phyloP scores from a whole-genome alignment of 2,329 filamentous ascomycete genomes.

The Stemphylium vesicarium region DNA sequence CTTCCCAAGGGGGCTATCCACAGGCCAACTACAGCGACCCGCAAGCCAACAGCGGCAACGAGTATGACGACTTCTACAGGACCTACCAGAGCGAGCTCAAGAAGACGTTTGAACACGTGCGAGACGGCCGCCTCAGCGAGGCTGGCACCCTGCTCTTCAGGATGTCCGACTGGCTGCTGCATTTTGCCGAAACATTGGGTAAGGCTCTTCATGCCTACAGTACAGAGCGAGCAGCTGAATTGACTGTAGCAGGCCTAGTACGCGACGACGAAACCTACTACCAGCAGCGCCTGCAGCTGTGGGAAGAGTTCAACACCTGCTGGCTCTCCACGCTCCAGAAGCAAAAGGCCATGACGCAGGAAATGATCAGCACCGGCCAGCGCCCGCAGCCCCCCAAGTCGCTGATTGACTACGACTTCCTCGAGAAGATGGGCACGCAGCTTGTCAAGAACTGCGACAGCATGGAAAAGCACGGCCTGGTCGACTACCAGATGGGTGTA shows the following conservation, averaged over 20 bases:
- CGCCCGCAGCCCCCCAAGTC: constrained; percentile 65
- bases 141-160: constrained; percentile 65
- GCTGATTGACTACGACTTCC: constrained; percentile 69
- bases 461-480: constrained; percentile 88
- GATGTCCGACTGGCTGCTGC: constrained; percentile 70
- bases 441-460: constrained; percentile 82
- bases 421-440: constrained; percentile 83
- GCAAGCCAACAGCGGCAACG: constrained; percentile 51
- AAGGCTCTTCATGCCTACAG: constrained; percentile 47
- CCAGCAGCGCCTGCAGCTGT: constrained; percentile 78
- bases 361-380: constrained; percentile 64
- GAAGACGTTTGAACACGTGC: constrained; percentile 74
- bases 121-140: constrained; percentile 65
- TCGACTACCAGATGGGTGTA: constrained; percentile 96
- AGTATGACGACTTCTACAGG: constrained; percentile 71
- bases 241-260: constrained; percentile 77
- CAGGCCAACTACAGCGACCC: constrained; percentile 44
- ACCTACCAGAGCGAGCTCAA: constrained; percentile 63
- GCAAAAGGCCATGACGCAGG: constrained; percentile 75
- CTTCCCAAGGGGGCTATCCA: constrained; percentile 48
- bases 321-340: constrained; percentile 85
- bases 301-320: constrained; percentile 92
- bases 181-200: constrained; percentile 71
- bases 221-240: constrained; percentile 49
- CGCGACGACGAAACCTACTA: constrained; percentile 81